Conservation (phyloP, 768 basidiomycete genomes). For the Mrakia frigida region DNA sequence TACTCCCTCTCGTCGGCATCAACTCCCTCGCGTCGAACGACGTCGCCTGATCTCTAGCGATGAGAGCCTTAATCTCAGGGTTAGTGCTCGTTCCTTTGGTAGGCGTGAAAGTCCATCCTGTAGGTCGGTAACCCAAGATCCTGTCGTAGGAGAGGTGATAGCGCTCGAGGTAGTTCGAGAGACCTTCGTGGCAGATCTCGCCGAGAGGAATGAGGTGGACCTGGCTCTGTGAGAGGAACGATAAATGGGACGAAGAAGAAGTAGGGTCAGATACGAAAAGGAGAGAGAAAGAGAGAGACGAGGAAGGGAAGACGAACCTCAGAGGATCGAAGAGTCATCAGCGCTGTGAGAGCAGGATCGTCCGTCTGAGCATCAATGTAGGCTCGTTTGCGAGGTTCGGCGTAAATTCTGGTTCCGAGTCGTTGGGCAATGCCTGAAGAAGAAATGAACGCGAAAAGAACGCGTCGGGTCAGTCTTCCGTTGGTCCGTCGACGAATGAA, state of each 20-base stretch:
- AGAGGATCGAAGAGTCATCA: conserved; percentile 70
- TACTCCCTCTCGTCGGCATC: conserved; percentile 65
- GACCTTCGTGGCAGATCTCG: conserved; percentile 66
- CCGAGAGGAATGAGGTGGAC: conserved; percentile 80
- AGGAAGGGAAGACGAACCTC: conserved; percentile 45
- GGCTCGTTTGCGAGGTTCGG: conserved; percentile 74
- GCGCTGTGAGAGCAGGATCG: conserved; percentile 70
- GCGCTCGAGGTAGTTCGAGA: conserved; percentile 69
- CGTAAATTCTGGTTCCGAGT: conserved; percentile 75
- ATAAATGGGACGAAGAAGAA: not conserved
- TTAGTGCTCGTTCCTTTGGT: conserved; percentile 59
- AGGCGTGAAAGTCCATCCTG: conserved; percentile 86
- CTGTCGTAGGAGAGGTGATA: conserved; percentile 67
- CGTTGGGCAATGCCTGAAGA: conserved; percentile 73
- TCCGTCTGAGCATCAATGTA: conserved; percentile 53
- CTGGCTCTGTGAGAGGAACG: conserved; percentile 44
- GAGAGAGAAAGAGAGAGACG: not conserved
- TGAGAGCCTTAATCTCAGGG: conserved; percentile 63
- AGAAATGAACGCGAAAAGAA: not conserved
- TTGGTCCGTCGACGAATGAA: not conserved
- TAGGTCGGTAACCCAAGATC: conserved; percentile 80
- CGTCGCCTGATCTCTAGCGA: conserved; percentile 60
- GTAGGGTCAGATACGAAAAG: not conserved
- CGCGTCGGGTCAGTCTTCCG: not conserved
- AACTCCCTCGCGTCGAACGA: conserved; percentile 67